phyloP scores from a whole-genome alignment of 305 asterid genomes.

The Fraxinus xanthoxyloides region DNA sequence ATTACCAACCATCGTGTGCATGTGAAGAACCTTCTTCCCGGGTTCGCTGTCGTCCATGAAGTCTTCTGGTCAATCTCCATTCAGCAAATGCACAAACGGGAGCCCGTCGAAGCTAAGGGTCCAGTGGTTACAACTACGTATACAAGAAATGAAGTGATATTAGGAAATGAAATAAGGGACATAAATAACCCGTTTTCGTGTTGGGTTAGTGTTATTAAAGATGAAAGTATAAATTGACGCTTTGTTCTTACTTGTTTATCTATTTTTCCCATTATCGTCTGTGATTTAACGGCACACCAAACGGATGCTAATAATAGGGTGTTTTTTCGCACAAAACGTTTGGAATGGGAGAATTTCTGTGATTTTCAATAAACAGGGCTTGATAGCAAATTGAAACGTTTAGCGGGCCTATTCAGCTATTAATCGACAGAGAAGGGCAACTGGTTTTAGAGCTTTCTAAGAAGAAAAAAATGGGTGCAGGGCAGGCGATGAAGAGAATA shows the following conservation, averaged over 20 bases:
- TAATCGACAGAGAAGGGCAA: not conserved
- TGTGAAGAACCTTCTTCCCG: not conserved
- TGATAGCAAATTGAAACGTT: too few relatives aligned
- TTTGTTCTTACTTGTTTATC: not conserved
- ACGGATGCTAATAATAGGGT: not conserved
- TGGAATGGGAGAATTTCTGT: not conserved
- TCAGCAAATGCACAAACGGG: not conserved
- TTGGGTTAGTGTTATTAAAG: not conserved
- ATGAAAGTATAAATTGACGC: not conserved
- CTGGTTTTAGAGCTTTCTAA: not conserved
- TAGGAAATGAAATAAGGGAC: not conserved
- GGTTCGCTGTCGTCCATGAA: not conserved
- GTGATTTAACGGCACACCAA: not conserved
- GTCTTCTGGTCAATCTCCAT: not conserved
- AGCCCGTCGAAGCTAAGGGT: not conserved
- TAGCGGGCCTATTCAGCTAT: not conserved
- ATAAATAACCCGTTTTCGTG: not conserved
- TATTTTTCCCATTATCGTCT: not conserved
- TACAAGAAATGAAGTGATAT: not conserved
- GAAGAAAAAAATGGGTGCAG: not conserved
- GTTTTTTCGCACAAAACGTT: too few relatives aligned
- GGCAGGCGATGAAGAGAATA: conserved; percentile 12
- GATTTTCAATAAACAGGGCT: too few relatives aligned
- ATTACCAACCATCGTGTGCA: not conserved
- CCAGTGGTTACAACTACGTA: not conserved